Conservation (phyloP, 371 early-diverging fungal genomes). For the Fennellomyces sp. region DNA sequence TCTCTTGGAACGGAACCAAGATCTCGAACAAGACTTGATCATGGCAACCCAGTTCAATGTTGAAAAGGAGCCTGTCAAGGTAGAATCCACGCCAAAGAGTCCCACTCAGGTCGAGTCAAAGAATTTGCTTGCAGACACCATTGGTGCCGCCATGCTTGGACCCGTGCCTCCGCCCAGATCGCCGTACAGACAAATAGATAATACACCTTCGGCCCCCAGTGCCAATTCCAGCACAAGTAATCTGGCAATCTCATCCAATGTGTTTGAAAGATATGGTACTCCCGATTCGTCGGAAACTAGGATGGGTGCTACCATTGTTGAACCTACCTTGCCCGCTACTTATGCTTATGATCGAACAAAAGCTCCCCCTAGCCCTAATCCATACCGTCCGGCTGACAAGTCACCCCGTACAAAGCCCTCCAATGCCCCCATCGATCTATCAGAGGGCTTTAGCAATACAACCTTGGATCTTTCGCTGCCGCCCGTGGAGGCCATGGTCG, state of each 20-base stretch:
- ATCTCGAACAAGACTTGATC: constrained; percentile 13
- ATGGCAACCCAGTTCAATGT: background rate
- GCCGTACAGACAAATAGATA: constrained; percentile 32
- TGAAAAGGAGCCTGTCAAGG: too few relatives aligned
- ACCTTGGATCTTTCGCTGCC: background rate
- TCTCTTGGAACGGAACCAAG: constrained; percentile 23
- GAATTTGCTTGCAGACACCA: background rate
- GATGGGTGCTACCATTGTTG: constrained; percentile 15
- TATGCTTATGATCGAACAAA: constrained; percentile 10
- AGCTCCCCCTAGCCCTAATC: background rate
- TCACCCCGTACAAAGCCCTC: background rate
- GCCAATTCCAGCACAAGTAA: constrained; percentile 10
- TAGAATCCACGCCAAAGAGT: too few relatives aligned
- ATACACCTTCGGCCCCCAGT: constrained; percentile 4
- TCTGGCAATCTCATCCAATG: background rate
- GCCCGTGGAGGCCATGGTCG: constrained; percentile 2
- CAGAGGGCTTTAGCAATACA: constrained; percentile 1
- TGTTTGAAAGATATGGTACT: background rate
- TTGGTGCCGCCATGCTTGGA: background rate
- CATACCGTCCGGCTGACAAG: too few relatives aligned
- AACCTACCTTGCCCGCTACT: constrained; percentile 15
- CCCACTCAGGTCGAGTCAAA: background rate
- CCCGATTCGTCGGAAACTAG: background rate
- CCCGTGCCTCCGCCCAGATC: constrained; percentile 49
- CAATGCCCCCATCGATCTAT: background rate